Percentiles rank a stretch among this genome's conserved stretches.
Evolutionary conservation across 2,329 filamentous ascomycete genomes (phyloP).

Genomic region (Beauveria scarabaeidicola): DNA sequence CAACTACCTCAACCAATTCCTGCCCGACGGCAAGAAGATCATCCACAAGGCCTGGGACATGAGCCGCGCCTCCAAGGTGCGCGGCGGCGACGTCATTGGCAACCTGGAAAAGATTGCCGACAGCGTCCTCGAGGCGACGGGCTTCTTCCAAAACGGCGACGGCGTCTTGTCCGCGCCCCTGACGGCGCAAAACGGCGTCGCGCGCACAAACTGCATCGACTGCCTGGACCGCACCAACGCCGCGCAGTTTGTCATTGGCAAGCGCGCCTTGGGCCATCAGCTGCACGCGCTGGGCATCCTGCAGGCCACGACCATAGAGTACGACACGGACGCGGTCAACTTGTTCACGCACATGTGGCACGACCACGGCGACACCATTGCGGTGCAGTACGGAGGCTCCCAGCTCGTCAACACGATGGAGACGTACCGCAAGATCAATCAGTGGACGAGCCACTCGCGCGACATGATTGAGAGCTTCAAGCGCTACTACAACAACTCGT

Average conservation of each 20-base stretch:
- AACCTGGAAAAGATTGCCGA: conserved; percentile 86
- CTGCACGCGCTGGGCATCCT: conserved; percentile 87
- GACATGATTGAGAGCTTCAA: conserved; percentile 99
- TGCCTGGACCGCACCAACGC: conserved; percentile 96
- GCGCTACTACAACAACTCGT: conserved; percentile 97
- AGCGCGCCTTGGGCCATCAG: conserved; percentile 85
- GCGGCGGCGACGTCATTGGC: conserved; percentile 88
- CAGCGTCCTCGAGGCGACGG: conserved; percentile 73
- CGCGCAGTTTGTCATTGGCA: conserved; percentile 95
- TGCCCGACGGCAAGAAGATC: conserved; percentile 77
- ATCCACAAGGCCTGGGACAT: conserved; percentile 96
- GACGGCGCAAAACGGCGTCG: conserved; percentile 82
- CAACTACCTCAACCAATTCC: conserved; percentile 86
- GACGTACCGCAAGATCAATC: conserved; percentile 96
- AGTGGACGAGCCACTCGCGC: conserved; percentile 94
- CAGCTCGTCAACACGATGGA: conserved; percentile 99
- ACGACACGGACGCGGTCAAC: conserved; percentile 92
- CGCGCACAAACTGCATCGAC: conserved; percentile 95
- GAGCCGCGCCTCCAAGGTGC: conserved; percentile 87
- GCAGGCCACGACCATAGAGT: conserved; percentile 68
- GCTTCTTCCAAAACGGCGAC: conserved; percentile 92
- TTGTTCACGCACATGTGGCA: conserved; percentile 98
- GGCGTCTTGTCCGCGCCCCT: conserved; percentile 50
- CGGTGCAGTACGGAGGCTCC: conserved; percentile 93
- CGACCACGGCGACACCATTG: conserved; percentile 94